Base-by-base conservation (phyloP, 2,329 filamentous ascomycete genomes). In the Aspergillus aculeatus region DNA sequence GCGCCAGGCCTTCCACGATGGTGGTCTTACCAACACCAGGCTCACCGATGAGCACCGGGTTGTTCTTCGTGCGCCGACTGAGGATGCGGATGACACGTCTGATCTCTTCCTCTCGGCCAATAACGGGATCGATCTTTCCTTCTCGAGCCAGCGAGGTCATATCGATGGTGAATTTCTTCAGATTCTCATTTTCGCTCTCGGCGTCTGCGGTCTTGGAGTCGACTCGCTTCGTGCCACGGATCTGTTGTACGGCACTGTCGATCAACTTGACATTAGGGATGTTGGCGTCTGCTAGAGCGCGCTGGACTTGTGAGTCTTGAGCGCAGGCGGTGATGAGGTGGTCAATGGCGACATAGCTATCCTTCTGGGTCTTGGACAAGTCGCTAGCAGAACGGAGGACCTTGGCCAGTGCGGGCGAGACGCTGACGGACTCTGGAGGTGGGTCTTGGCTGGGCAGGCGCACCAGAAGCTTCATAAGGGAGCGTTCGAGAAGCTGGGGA, bases 1-100 rank as follows among this genome's bases (percentile, higher is more conserved):
- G 91, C 31, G 95, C 95, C 60, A 99, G 84, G 70, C 95, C 95
- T 80, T 99, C 95, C 53, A 98, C 92, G 58, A 99, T 93, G 5
- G 95, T 97, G 4, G 95, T 99, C 82, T 99, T 99, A 73, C 95
- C 95, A 24, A 98, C 95, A 87, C 95, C 95, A 38, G 95, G 94
- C 74, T 98, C 93, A 80, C 95, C 95, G 66, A 99, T 98, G 66
- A 99, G 85, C 52, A 98, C 94, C 1, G 95, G 95, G 78, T 99
- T 99, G 83, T 99, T 98, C 85, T 98, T 98, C 63, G 94, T 98
- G 73, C 94, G 86, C 74, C 95, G 85, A 38, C 92, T 96, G 63
- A 98, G 81, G 65, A 98, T 98, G 59, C 94, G 88, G 67, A 98
- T 87, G 24, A 96, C 93, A 71, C 94, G 85, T 71, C 94, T 85